A percentile compares a stretch with the other conserved stretches of the same genome.
phyloP scores from a whole-genome alignment of 331 rosid species.

The Arachis monticola region DNA sequence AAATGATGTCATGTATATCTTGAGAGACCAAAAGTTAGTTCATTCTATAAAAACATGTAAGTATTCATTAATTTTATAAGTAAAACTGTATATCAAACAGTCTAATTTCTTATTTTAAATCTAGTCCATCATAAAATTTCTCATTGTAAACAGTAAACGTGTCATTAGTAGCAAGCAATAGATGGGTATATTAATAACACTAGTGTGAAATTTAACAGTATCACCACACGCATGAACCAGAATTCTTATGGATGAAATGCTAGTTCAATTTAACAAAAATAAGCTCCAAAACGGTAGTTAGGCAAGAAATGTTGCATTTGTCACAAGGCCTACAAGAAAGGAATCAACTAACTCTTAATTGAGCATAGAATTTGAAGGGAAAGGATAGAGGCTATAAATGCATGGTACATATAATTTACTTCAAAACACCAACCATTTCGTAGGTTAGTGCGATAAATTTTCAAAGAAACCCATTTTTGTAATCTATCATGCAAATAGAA shows the following conservation, averaged over 20 bases:
- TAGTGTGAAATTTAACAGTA: background rate
- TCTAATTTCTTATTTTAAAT: too few species aligned
- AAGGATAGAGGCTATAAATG: conserved; percentile 43
- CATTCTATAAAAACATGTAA: too few species aligned
- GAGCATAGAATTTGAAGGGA: conserved; percentile 58
- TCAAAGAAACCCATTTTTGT: conserved; percentile 51
- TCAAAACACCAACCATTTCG: conserved; percentile 54
- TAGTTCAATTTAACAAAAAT: conserved; percentile 40
- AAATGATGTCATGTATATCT: too few species aligned
- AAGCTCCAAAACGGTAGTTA: conserved; percentile 58
- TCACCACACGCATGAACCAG: background rate
- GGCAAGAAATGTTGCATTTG: conserved; percentile 57
- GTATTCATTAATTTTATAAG: too few species aligned
- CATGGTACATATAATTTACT: conserved; percentile 64
- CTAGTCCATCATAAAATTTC: background rate
- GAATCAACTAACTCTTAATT: conserved; percentile 45
- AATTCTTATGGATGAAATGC: conserved; percentile 38
- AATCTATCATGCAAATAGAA: conserved; percentile 70
- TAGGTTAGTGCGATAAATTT: conserved; percentile 50
- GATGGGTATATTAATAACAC: background rate
- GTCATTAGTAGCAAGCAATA: background rate
- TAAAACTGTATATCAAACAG: too few species aligned
- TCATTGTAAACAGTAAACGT: background rate
- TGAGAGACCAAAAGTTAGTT: too few species aligned
- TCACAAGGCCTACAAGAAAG: conserved; percentile 37